phyloP scores from a whole-genome alignment of 768 basidiomycete genomes.

The Kwoniella bestiolae region DNA sequence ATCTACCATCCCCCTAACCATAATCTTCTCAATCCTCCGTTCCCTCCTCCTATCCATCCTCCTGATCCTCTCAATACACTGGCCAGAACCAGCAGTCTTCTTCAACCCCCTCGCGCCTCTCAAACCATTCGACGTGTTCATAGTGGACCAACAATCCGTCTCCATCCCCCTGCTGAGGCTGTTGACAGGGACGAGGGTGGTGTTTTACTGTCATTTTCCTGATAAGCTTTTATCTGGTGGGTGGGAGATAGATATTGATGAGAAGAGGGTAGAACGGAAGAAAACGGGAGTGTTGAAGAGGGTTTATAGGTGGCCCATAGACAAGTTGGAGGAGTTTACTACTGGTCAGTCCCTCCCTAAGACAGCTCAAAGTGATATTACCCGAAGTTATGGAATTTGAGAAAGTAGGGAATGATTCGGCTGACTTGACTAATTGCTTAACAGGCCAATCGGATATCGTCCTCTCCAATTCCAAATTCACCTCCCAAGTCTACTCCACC shows the following conservation, averaged over 20 bases:
- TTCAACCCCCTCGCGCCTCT: slow-evolving; percentile 44
- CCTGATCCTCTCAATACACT: slow-evolving; percentile 61
- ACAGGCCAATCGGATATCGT: slow-evolving; percentile 86
- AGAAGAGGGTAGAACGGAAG: slow-evolving; percentile 45
- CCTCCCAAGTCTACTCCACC: slow-evolving; percentile 74
- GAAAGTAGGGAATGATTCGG: no score
- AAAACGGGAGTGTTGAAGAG: slow-evolving; percentile 67
- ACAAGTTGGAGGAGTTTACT: slow-evolving; percentile 84
- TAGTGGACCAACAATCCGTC: slow-evolving; percentile 94
- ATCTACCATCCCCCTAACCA: slow-evolving; percentile 73
- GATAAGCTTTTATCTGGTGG: slow-evolving; percentile 75
- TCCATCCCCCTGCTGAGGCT: slow-evolving; percentile 80
- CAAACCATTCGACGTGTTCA: slow-evolving; percentile 71
- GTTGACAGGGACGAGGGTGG: slow-evolving; percentile 73
- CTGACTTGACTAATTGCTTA: not conserved
- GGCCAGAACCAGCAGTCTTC: slow-evolving; percentile 41
- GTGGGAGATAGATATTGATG: slow-evolving; percentile 60
- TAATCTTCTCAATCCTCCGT: slow-evolving; percentile 82
- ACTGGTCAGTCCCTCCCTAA: slow-evolving; percentile 66
- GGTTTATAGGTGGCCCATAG: slow-evolving; percentile 85
- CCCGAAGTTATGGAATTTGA: no score
- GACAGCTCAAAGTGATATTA: no score
- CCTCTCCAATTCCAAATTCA: slow-evolving; percentile 89
- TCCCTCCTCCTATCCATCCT: slow-evolving; percentile 79
- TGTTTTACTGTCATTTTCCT: slow-evolving; percentile 98